Percentiles rank a stretch among this genome's conserved stretches.
Evolutionary conservation across 2,329 filamentous ascomycete species (phyloP).

Genomic region (Ceratocystis alfenasii): DNA sequence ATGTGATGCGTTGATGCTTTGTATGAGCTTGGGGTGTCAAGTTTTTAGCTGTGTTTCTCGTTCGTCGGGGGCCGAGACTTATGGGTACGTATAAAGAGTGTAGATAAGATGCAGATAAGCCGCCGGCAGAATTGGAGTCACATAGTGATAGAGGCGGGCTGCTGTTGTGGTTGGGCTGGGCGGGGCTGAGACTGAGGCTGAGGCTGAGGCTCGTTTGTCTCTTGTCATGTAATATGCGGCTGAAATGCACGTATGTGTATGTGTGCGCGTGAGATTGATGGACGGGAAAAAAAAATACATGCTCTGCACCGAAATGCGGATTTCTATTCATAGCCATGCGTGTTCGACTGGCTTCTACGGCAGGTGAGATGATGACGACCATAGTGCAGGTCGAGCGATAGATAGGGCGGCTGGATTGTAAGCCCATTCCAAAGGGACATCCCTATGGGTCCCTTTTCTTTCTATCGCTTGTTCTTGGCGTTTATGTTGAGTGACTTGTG

Average conservation of each 20-base stretch:
- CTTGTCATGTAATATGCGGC: not conserved
- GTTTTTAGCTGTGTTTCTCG: not conserved
- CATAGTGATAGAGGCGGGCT: not conserved
- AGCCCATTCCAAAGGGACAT: not conserved
- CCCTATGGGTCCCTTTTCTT: not conserved
- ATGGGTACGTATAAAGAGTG: not conserved
- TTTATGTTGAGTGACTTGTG: not conserved
- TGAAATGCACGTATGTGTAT: not conserved
- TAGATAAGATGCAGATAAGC: not conserved
- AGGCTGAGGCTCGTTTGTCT: not conserved
- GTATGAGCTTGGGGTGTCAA: not conserved
- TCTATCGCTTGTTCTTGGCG: not conserved
- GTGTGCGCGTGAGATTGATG: not conserved
- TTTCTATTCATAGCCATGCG: not conserved
- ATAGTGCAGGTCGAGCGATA: not conserved
- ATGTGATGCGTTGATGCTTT: too few species aligned
- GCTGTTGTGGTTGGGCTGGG: too few species aligned
- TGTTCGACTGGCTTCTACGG: not conserved
- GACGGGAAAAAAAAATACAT: not conserved
- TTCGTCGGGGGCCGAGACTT: too few species aligned
- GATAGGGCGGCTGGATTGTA: constrained; percentile 1
- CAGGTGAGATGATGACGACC: not conserved
- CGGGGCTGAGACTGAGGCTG: not conserved
- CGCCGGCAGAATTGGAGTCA: not conserved
- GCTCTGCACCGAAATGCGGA: not conserved